phyloP scores from a whole-genome alignment of 805 yeast species.

The Saturnispora galanensis region DNA sequence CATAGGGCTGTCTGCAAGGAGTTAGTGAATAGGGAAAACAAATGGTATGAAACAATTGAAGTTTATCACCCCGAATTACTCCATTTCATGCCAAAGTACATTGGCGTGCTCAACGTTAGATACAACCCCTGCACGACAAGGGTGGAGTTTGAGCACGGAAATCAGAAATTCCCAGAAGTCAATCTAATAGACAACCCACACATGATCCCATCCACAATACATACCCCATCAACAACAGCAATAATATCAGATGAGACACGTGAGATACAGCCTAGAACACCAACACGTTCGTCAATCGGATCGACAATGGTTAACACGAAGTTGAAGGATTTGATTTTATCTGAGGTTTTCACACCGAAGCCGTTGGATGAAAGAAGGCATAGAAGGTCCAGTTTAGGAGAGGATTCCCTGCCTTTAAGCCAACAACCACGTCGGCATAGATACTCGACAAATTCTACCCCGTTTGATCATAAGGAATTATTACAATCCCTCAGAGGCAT shows the following conservation, averaged over 20 bases:
- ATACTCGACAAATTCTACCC: slow-evolving; percentile 19
- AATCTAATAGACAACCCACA: slow-evolving; percentile 85
- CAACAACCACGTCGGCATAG: slow-evolving; percentile 17
- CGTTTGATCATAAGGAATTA: slow-evolving; percentile 15
- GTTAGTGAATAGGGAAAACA: slow-evolving; percentile 78
- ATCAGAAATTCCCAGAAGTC: slow-evolving; percentile 58
- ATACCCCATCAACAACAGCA: neutral
- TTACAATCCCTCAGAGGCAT: slow-evolving; percentile 8
- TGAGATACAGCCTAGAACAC: too few species aligned
- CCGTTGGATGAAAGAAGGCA: slow-evolving; percentile 14
- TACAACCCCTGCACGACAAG: slow-evolving; percentile 34
- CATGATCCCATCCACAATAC: slow-evolving; percentile 57
- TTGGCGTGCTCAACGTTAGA: slow-evolving; percentile 89
- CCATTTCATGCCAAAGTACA: slow-evolving; percentile 84
- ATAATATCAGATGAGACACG: too few species aligned
- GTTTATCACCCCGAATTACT: slow-evolving; percentile 63
- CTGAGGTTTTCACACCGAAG: slow-evolving; percentile 61
- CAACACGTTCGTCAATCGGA: slow-evolving; percentile 24
- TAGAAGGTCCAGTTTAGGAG: slow-evolving; percentile 5
- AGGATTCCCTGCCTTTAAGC: slow-evolving; percentile 2
- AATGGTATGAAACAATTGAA: slow-evolving; percentile 88
- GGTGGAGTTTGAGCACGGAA: neutral
- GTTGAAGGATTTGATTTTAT: slow-evolving; percentile 58
- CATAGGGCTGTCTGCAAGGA: slow-evolving; percentile 92
- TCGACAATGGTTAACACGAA: slow-evolving; percentile 64